Percentiles rank a stretch among this genome's conserved stretches.
phyloP scores from a whole-genome alignment of 2,329 filamentous ascomycete species.

The Colletotrichum sp. region DNA sequence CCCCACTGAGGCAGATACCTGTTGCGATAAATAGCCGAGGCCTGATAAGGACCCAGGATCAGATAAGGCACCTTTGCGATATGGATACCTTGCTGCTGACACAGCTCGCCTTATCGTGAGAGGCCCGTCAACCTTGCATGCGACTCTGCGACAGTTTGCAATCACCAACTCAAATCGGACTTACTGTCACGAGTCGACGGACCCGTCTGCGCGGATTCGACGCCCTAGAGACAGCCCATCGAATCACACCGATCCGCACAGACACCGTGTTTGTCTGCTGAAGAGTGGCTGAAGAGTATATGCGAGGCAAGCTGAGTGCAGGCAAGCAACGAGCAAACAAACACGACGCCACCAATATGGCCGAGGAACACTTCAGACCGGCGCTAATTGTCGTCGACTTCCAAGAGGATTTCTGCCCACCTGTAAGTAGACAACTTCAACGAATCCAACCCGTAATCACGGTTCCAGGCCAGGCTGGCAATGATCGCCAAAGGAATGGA shows the following conservation, averaged over 20 bases:
- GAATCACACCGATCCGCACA: not conserved
- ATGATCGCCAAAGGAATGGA: not conserved
- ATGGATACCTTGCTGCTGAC: not conserved
- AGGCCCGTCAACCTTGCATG: not conserved
- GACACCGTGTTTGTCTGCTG: not conserved
- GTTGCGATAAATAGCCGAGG: not conserved
- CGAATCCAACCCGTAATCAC: not conserved
- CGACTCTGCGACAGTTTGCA: not conserved
- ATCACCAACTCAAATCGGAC: not conserved
- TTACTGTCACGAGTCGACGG: not conserved
- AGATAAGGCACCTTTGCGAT: not conserved
- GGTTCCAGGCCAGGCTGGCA: not conserved
- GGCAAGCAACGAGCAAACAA: not conserved
- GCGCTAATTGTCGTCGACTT: conserved; percentile 80
- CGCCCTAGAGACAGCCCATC: not conserved
- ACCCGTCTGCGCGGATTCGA: not conserved
- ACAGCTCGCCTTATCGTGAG: not conserved
- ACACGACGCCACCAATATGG: conserved; percentile 23
- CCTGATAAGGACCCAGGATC: not conserved
- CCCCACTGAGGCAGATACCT: not conserved
- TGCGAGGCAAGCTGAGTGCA: not conserved
- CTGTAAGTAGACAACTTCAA: conserved; percentile 60
- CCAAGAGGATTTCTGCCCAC: conserved; percentile 94
- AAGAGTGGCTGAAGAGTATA: not conserved
- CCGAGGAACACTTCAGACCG: conserved; percentile 43